Conservation (phyloP, 1,284 basidiomycete species). For the Sanghuangporus baumii region DNA sequence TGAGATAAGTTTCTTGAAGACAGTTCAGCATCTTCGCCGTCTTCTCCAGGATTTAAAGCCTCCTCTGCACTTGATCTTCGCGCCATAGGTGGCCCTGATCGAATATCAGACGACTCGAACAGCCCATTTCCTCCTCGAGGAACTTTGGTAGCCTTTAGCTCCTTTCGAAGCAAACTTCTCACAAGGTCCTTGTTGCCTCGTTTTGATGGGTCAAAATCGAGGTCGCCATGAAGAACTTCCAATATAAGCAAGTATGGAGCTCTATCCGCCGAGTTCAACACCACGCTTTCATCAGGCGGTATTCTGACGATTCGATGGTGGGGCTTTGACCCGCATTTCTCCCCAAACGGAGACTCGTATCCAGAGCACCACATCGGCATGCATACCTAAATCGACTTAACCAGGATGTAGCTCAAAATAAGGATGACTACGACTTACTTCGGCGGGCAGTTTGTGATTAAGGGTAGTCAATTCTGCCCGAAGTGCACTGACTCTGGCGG, state of each 20-base stretch:
- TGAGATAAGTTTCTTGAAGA: slow-evolving; percentile 24
- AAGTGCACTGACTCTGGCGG: slow-evolving; percentile 90
- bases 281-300: slow-evolving; percentile 96
- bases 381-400: slow-evolving; percentile 58
- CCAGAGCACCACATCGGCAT: slow-evolving; percentile 95
- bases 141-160: slow-evolving; percentile 51
- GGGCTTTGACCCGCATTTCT: slow-evolving; percentile 44
- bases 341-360: slow-evolving; percentile 44
- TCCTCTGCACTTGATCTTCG: slow-evolving; percentile 5
- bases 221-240: slow-evolving; percentile 87
- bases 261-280: slow-evolving; percentile 95
- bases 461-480: slow-evolving; percentile 93
- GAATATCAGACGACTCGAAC: slow-evolving; percentile 8
- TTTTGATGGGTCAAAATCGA: slow-evolving; percentile 89
- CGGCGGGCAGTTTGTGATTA: slow-evolving; percentile 94
- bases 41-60: slow-evolving; percentile 3
- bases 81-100: neutral
- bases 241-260: slow-evolving; percentile 93
- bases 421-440: slow-evolving; percentile 44
- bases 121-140: slow-evolving; percentile 44
- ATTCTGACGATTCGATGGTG: slow-evolving; percentile 97
- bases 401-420: slow-evolving; percentile 4
- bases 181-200: slow-evolving; percentile 83
- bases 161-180: slow-evolving; percentile 77
- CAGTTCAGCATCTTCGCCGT: slow-evolving; percentile 4